A percentile compares a stretch with the other conserved stretches of the same genome.
These are phyloP conservation scores for Mucor mucedo DNA, from an alignment of 371 early-diverging fungal genomes.

Conservation along the genomic window DNA sequence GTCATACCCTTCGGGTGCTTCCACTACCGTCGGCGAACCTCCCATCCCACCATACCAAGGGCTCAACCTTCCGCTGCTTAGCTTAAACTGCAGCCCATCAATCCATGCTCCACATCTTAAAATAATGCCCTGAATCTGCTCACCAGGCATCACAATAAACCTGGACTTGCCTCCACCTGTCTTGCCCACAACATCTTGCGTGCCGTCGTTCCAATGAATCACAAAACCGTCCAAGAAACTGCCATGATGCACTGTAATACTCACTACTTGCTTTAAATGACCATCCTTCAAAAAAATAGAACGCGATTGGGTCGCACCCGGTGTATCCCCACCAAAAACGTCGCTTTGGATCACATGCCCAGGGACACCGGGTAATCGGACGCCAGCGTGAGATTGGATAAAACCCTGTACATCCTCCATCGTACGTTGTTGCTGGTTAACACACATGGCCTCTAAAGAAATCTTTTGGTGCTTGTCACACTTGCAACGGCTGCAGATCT, in stretches of 20 bases:
- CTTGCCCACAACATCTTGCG: constrained; percentile 38
- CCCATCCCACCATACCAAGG: constrained; percentile 68
- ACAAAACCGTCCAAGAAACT: constrained; percentile 57
- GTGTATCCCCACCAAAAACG: constrained; percentile 14
- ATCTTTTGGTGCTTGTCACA: constrained; percentile 40
- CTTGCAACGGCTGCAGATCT: constrained; percentile 25
- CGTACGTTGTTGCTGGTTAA: constrained; percentile 35
- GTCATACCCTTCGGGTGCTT: constrained; percentile 52
- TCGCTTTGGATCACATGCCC: constrained; percentile 41
- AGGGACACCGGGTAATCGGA: constrained; percentile 34
- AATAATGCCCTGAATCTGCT: constrained; percentile 46
- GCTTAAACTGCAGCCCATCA: constrained; percentile 64
- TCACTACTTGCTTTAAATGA: constrained; percentile 14
- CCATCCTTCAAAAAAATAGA: constrained; percentile 6
- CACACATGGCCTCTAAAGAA: constrained; percentile 42
- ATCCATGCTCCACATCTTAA: constrained; percentile 64
- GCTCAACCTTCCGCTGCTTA: constrained; percentile 46
- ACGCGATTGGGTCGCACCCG: constrained; percentile 9
- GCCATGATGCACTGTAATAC: constrained; percentile 52
- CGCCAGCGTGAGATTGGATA: constrained; percentile 25
- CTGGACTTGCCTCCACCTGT: constrained; percentile 35
- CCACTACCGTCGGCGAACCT: constrained; percentile 43
- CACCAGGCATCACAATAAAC: constrained; percentile 40
- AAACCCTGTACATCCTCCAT: constrained; percentile 40
- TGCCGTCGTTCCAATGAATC: constrained; percentile 51